phyloP scores from a whole-genome alignment of 345 rosid species.

The Chamaenerion angustifolium region DNA sequence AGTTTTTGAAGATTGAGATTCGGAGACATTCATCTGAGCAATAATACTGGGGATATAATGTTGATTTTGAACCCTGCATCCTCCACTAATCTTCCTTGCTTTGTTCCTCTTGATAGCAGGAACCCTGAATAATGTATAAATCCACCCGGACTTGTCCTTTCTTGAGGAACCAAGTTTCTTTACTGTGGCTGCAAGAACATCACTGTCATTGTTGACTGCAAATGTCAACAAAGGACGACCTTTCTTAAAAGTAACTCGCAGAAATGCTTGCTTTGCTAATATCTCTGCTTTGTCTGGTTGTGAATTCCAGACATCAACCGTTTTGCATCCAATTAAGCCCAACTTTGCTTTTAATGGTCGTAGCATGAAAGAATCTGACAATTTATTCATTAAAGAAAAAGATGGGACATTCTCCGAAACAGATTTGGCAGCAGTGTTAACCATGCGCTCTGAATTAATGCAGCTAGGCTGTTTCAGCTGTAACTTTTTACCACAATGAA shows the following conservation, averaged over 20 bases:
- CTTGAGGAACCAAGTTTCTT: slow-evolving; percentile 23
- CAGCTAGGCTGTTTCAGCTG: slow-evolving; percentile 13
- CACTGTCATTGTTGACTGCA: slow-evolving; percentile 57
- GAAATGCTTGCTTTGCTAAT: slow-evolving; percentile 55
- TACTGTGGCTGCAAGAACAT: slow-evolving; percentile 69
- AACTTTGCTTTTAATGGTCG: slow-evolving; percentile 28
- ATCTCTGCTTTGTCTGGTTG: slow-evolving; percentile 30
- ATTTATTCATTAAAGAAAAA: slow-evolving; percentile 19
- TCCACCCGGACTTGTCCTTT: slow-evolving; percentile 39
- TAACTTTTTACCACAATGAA: neutral
- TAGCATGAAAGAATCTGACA: slow-evolving; percentile 17
- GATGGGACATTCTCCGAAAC: slow-evolving; percentile 24
- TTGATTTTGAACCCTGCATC: slow-evolving; percentile 38
- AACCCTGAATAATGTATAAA: slow-evolving; percentile 57
- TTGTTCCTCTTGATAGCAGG: slow-evolving; percentile 59
- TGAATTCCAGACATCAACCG: slow-evolving; percentile 23
- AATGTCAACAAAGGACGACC: slow-evolving; percentile 81
- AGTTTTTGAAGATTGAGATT: neutral
- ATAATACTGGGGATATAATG: slow-evolving; percentile 49
- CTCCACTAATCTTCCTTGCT: slow-evolving; percentile 58
- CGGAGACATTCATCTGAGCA: slow-evolving; percentile 72
- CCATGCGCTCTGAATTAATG: slow-evolving; percentile 14
- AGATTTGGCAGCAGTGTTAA: slow-evolving; percentile 24
- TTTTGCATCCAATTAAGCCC: slow-evolving; percentile 22
- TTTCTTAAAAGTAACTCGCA: slow-evolving; percentile 65